phyloP scores from a whole-genome alignment of 306 rosid genomes.

The Canavalia ensiformis region DNA sequence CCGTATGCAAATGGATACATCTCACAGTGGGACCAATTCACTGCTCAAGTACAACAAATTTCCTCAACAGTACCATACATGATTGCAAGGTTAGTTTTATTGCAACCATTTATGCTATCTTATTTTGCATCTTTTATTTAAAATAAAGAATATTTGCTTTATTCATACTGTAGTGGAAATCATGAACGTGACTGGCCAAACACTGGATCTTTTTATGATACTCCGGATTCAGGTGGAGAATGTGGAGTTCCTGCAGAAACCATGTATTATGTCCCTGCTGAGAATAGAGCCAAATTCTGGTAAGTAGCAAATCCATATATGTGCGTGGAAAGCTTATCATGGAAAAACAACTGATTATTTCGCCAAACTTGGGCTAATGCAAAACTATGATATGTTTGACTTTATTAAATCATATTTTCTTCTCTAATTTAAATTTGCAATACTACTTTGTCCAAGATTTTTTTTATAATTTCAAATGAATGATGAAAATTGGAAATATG shows the following conservation, averaged over 20 bases:
- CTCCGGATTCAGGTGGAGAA: conserved; percentile 90
- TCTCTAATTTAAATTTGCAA: background rate
- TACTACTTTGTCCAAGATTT: background rate
- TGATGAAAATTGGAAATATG: conserved; percentile 35
- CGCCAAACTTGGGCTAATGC: too few relatives aligned
- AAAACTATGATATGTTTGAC: background rate
- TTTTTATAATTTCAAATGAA: background rate
- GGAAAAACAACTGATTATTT: too few relatives aligned
- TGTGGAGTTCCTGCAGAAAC: conserved; percentile 90
- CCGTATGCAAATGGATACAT: conserved; percentile 86
- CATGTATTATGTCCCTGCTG: conserved; percentile 84
- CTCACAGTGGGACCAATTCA: conserved; percentile 96
- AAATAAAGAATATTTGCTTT: conserved; percentile 21
- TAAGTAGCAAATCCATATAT: conserved; percentile 27
- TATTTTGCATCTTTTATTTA: background rate
- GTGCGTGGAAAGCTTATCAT: too few relatives aligned
- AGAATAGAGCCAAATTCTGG: conserved; percentile 93
- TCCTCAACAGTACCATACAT: conserved; percentile 81
- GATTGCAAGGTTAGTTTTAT: conserved; percentile 78
- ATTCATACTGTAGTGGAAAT: conserved; percentile 67
- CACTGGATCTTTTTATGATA: conserved; percentile 72
- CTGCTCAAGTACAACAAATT: conserved; percentile 88
- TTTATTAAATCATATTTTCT: background rate
- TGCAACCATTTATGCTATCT: conserved; percentile 17
- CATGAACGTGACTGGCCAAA: conserved; percentile 93